Evolutionary conservation across 2,329 filamentous ascomycete genomes (phyloP).

Genomic region (Aspergillus intermedius): DNA sequence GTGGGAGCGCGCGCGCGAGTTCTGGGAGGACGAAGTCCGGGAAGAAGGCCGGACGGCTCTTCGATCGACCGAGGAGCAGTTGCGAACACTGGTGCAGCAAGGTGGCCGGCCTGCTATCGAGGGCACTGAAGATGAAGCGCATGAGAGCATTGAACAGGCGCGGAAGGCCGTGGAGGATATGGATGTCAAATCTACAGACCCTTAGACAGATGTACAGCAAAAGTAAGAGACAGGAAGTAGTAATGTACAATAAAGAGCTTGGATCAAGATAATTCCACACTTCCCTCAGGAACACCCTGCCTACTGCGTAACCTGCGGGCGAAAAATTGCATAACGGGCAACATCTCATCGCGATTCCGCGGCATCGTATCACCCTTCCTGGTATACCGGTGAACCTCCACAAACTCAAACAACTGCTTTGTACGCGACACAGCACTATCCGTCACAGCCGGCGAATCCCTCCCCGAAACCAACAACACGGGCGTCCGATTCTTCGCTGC

Average conservation of each 20-base stretch:
- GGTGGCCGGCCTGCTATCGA: conserved; percentile 34
- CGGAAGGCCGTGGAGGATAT: conserved; percentile 41
- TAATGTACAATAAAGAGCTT: neutral
- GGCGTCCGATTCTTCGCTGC: conserved; percentile 35
- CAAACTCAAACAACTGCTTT: conserved; percentile 59
- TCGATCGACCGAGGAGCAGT: conserved; percentile 46
- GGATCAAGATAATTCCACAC: conserved; percentile 34
- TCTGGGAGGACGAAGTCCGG: conserved; percentile 48
- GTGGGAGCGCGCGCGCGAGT: conserved; percentile 50
- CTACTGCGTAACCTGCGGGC: conserved; percentile 38
- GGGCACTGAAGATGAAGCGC: conserved; percentile 34
- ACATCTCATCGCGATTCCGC: conserved; percentile 72
- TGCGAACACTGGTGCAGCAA: conserved; percentile 42
- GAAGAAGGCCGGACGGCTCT: conserved; percentile 54
- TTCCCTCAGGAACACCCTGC: conserved; percentile 41
- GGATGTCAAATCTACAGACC: conserved; percentile 7
- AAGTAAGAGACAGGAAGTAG: no score
- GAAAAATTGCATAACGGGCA: conserved; percentile 79
- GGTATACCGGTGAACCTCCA: conserved; percentile 63
- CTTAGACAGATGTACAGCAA: neutral
- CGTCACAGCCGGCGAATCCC: conserved; percentile 48
- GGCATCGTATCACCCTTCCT: conserved; percentile 75
- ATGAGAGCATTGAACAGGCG: conserved; percentile 42
- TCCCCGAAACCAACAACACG: conserved; percentile 36
- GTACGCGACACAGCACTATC: conserved; percentile 58